Percentiles rank a stretch among this genome's conserved stretches.
Evolutionary conservation across 768 basidiomycete genomes (phyloP).

Genomic region (Hortiboletus campestris): DNA sequence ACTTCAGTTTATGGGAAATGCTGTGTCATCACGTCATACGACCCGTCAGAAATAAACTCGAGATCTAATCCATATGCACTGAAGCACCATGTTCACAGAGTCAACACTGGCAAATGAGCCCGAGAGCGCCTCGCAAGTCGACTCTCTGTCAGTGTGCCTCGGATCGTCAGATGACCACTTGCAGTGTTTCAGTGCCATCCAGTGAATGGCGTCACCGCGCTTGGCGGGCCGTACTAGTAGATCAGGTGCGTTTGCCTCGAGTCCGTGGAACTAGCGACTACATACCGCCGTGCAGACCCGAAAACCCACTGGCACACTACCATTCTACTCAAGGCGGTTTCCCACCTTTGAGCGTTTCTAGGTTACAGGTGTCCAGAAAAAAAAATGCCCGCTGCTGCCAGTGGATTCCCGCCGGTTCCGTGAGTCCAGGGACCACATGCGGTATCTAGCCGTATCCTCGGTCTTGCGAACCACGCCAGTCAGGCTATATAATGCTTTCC

Average conservation of each 20-base stretch:
- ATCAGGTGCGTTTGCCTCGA: conserved; percentile 5
- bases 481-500: conserved; percentile 1
- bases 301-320: too few relatives aligned
- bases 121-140: not conserved
- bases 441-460: not conserved
- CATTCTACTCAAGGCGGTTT: not conserved
- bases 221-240: too few relatives aligned
- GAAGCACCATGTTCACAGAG: not conserved
- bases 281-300: not conserved
- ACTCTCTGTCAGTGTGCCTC: not conserved
- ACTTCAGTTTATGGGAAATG: conserved; percentile 3
- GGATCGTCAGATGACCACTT: not conserved
- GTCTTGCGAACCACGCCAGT: conserved; percentile 3
- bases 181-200: not conserved
- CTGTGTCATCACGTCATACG: conserved; percentile 1
- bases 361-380: conserved; percentile 5
- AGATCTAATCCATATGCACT: not conserved
- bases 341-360: conserved; percentile 14
- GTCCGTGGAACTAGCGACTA: not conserved
- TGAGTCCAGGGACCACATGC: not conserved
- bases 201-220: not conserved
- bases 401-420: conserved; percentile 2
- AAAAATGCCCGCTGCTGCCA: too few relatives aligned
- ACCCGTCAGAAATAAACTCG: conserved; percentile 2
- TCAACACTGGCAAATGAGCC: not conserved